Evolutionary conservation across 768 basidiomycete genomes (phyloP), one percentile per base, ranked within the genome.

Genomic region (Suillus variegatus): DNA sequence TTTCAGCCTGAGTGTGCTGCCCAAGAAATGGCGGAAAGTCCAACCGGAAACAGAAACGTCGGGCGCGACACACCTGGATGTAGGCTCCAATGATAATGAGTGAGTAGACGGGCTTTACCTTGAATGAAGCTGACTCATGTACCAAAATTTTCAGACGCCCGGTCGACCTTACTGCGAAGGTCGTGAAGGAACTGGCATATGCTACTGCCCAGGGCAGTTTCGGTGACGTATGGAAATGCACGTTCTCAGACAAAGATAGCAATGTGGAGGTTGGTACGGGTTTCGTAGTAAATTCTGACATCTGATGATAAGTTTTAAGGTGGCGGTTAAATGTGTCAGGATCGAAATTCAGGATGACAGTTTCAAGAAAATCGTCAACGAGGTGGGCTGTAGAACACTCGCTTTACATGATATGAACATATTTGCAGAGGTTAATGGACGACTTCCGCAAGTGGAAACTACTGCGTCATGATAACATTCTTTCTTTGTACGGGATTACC

Each of bases 381-480:
- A 73, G 68, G 73, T 68, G 12, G 13, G 55, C 36, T 38, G 3
- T 22, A 13, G 18, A 55, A 22, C 6, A 56, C n/a, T n/a, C n/a
- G n/a, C n/a, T n/a, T n/a, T n/a, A n/a, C n/a, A n/a, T n/a, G n/a
- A 38, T 22, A 38, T 14, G 13, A n/a, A 56, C n/a, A n/a, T 7
- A 7, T 20, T 55, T 55, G 4, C 54, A 55, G 54, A 55, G 54
- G 20, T 55, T 55, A 9, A 55, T 38, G 36, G 4, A 56, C 6
- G 55, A 56, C 13, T 56, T 56, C 36, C 4, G 5, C 36, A 56
- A 56, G 36, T 56, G 36, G 55, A 38, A 22, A 56, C 55, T 47
- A 38, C 75, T 82, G 1, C 69, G 73, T 8, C 81, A 82, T 68
- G 77, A 78, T 20, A 71, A 81, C 60, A 72, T 82, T 28, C 67